A percentile compares a stretch with the other conserved stretches of the same genome.
Conservation (phyloP, 2,329 filamentous ascomycete genomes). For the Hypoxylon sp. region DNA sequence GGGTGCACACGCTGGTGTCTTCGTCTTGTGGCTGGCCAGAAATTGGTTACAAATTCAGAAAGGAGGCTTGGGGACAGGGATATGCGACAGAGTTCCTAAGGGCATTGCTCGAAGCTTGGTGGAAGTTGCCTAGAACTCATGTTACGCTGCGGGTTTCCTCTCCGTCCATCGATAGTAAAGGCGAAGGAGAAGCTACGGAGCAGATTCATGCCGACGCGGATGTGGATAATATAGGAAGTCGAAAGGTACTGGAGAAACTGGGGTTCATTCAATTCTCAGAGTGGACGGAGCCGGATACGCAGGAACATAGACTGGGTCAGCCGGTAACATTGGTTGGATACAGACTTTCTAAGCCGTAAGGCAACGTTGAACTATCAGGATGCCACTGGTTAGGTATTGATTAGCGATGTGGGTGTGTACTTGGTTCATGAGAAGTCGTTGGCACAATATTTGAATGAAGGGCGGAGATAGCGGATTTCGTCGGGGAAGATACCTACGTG, state of each 20-base stretch:
- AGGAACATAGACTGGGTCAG: slow-evolving; percentile 46
- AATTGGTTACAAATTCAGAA: slow-evolving; percentile 48
- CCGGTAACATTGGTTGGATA: slow-evolving; percentile 42
- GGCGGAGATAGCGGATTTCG: slow-evolving; percentile 26
- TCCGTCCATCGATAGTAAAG: slow-evolving; percentile 14
- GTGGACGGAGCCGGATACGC: slow-evolving; percentile 50
- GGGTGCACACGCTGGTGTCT: slow-evolving; percentile 46
- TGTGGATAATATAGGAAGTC: slow-evolving; percentile 45
- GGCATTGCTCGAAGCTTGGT: slow-evolving; percentile 48
- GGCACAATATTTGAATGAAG: background rate
- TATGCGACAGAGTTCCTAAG: slow-evolving; percentile 48
- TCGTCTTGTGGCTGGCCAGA: slow-evolving; percentile 47
- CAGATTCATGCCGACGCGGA: slow-evolving; percentile 47
- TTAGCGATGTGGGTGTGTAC: background rate
- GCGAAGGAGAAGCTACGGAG: slow-evolving; percentile 23
- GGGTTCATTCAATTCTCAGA: slow-evolving; percentile 48
- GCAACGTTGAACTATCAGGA: background rate
- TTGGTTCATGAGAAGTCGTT: background rate
- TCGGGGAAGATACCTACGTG: background rate
- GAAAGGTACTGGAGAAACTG: slow-evolving; percentile 49
- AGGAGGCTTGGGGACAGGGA: slow-evolving; percentile 47
- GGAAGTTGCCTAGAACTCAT: slow-evolving; percentile 41
- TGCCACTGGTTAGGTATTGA: too few relatives aligned
- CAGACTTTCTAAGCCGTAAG: background rate
- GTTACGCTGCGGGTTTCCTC: slow-evolving; percentile 21